phyloP scores from a whole-genome alignment of 805 yeast species.

The Saccharomycopsis sp. region DNA sequence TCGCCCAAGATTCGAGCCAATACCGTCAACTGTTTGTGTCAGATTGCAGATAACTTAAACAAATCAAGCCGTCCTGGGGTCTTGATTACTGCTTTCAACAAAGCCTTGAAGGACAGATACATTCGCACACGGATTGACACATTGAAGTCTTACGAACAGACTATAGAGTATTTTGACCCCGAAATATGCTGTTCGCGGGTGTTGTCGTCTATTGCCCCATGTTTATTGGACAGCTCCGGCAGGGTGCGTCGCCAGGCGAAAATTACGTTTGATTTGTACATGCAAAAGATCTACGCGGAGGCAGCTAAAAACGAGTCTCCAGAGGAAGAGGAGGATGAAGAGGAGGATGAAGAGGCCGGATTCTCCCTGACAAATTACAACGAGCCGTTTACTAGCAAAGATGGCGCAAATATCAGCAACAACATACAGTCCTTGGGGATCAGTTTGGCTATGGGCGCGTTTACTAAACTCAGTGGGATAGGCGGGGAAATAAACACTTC shows the following conservation, averaged over 20 bases:
- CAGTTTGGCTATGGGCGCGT: slow-evolving; percentile 20
- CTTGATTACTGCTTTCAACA: slow-evolving; percentile 77
- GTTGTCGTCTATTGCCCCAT: slow-evolving; percentile 77
- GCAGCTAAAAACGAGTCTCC: slow-evolving; percentile 32
- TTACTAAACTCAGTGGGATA: slow-evolving; percentile 21
- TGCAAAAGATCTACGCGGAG: slow-evolving; percentile 45
- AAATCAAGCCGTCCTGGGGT: slow-evolving; percentile 55
- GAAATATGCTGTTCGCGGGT: slow-evolving; percentile 74
- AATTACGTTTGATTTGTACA: slow-evolving; percentile 54
- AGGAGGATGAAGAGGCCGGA: slow-evolving; percentile 17
- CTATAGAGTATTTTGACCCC: slow-evolving; percentile 61
- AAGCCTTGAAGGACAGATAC: slow-evolving; percentile 74
- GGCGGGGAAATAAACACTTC: slow-evolving; percentile 21
- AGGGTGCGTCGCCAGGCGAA: slow-evolving; percentile 71
- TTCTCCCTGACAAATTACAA: not conserved
- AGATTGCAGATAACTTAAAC: slow-evolving; percentile 55
- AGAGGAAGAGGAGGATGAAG: slow-evolving; percentile 21
- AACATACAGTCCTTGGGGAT: slow-evolving; percentile 26
- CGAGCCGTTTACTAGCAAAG: slow-evolving; percentile 4
- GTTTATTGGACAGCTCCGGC: slow-evolving; percentile 66
- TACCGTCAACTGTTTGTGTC: slow-evolving; percentile 62
- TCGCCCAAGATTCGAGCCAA: slow-evolving; percentile 72
- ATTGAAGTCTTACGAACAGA: slow-evolving; percentile 59
- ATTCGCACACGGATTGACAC: slow-evolving; percentile 72
- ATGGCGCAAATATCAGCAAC: slow-evolving; percentile 14